Base-by-base conservation (phyloP, 192 early-diverging fungal species). In the Paraglomus brasilianum region DNA sequence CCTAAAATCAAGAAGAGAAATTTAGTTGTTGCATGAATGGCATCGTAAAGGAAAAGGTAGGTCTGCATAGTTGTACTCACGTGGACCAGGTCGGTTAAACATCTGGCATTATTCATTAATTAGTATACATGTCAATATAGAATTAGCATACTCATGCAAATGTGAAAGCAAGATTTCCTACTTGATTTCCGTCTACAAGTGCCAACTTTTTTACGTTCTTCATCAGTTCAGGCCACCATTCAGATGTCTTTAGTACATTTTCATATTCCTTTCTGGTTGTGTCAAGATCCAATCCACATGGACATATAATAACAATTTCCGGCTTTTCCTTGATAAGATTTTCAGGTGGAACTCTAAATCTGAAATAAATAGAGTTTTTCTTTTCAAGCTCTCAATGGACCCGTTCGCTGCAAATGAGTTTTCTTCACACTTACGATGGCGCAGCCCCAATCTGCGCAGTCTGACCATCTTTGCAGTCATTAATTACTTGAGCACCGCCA, bases 51-150 rank as follows among this genome's bases (percentile, higher is more conserved):
- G n/a, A n/a, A n/a, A n/a, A n/a, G n/a, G n/a, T n/a, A n/a, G n/a
- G n/a, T n/a, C n/a, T n/a, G n/a, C n/a, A n/a, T n/a, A n/a, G n/a
- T 13, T 15, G 19, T 65, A 63, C 11, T 75, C 66, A 69, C 82
- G 78, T 39, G 82, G 82, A 17, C 82, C 82, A 46, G 80, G 77
- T 13, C 82, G 77, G 55, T 83, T 83, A 61, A 83, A 83, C 82
- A 83, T 83, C 60, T 74, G 13, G 14, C 44, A 58, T 58, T 58
- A 58, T n/a, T 13, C 36, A n/a, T n/a, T n/a, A n/a, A n/a, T n/a
- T n/a, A n/a, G n/a, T n/a, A n/a, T n/a, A n/a, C n/a, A n/a, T n/a
- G n/a, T n/a, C n/a, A n/a, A n/a, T n/a, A 10, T 40, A 58, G 13
- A 39, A 4, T 40, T 6, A 58, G n/a, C 30, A 5, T 56, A 56